Conservation (phyloP, 257 asterid species). For the Galeopsis tetrahit region DNA sequence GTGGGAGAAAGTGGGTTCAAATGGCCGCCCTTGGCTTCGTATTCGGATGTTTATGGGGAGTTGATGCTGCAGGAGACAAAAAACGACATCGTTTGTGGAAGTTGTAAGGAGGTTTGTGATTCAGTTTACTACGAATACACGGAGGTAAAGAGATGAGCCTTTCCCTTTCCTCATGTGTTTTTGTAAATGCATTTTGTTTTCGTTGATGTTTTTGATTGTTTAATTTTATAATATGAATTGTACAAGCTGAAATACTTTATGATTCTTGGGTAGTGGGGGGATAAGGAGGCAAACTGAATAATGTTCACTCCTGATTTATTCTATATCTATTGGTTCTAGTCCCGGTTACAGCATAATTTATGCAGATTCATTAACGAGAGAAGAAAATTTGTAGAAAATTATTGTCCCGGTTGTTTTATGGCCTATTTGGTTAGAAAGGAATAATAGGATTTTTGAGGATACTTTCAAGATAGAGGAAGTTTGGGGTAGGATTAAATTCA, state of each 20-base stretch:
- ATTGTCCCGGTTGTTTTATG: too few relatives aligned
- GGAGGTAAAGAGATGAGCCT: conserved; percentile 50
- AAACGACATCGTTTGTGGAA: conserved; percentile 54
- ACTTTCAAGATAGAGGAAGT: too few relatives aligned
- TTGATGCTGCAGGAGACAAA: conserved; percentile 55
- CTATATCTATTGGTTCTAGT: neutral
- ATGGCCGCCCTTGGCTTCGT: conserved; percentile 80
- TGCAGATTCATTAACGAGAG: too few relatives aligned
- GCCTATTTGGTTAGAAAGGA: too few relatives aligned
- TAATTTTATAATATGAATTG: conserved; percentile 4
- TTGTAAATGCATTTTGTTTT: conserved; percentile 17
- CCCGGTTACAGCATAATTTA: too few relatives aligned
- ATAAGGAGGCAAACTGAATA: neutral
- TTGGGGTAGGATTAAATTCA: too few relatives aligned
- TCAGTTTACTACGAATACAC: conserved; percentile 48
- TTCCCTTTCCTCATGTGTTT: neutral
- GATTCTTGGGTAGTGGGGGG: neutral
- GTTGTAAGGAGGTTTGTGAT: conserved; percentile 71
- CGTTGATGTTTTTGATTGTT: neutral
- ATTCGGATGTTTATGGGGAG: conserved; percentile 76
- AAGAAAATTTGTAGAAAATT: too few relatives aligned
- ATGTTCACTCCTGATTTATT: neutral
- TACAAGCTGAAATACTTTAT: neutral
- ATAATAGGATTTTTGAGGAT: too few relatives aligned
- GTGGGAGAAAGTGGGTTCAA: conserved; percentile 59